A percentile compares a stretch with the other conserved stretches of the same genome.
Evolutionary conservation across 2,329 filamentous ascomycete species (phyloP).

Genomic region (Phaeophleospora eucalypticola): DNA sequence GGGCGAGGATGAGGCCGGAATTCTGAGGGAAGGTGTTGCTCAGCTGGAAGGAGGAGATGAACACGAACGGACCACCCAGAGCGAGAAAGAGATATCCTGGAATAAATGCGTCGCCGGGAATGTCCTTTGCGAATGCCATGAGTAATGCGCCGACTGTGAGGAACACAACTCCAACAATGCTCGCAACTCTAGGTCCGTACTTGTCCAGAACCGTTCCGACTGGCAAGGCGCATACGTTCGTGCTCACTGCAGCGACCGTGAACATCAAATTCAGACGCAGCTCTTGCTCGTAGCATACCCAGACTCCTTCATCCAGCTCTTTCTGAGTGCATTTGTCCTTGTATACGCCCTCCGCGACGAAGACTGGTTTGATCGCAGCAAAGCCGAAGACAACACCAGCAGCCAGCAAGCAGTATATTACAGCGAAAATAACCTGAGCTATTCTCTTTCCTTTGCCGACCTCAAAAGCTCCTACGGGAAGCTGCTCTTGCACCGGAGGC

Average conservation of each 20-base stretch:
- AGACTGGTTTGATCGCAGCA: constrained; percentile 75
- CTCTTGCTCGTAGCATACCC: constrained; percentile 57
- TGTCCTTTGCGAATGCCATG: constrained; percentile 63
- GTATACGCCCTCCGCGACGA: constrained; percentile 71
- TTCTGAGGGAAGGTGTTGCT: constrained; percentile 50
- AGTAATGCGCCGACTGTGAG: constrained; percentile 66
- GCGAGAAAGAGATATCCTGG: constrained; percentile 49
- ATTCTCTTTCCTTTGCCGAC: constrained; percentile 52
- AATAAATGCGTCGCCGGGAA: constrained; percentile 61
- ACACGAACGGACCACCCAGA: constrained; percentile 48
- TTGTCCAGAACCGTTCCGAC: constrained; percentile 81
- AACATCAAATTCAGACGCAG: constrained; percentile 82
- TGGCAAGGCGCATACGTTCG: constrained; percentile 80
- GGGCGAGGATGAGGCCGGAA: constrained; percentile 47
- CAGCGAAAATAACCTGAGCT: constrained; percentile 64
- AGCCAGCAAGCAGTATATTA: constrained; percentile 70
- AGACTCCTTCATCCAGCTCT: constrained; percentile 47
- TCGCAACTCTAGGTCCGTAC: constrained; percentile 73
- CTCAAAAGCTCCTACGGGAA: constrained; percentile 50
- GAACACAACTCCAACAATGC: constrained; percentile 65
- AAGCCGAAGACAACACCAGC: constrained; percentile 81
- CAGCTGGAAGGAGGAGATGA: constrained; percentile 50
- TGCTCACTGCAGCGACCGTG: constrained; percentile 80
- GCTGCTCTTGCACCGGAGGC: constrained; percentile 36
- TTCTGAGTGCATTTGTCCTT: constrained; percentile 57